Evolutionary conservation across 176 grass and related monocot genomes (phyloP), one percentile per base, ranked within the genome.

Genomic region (Elymus sibiricus): DNA sequence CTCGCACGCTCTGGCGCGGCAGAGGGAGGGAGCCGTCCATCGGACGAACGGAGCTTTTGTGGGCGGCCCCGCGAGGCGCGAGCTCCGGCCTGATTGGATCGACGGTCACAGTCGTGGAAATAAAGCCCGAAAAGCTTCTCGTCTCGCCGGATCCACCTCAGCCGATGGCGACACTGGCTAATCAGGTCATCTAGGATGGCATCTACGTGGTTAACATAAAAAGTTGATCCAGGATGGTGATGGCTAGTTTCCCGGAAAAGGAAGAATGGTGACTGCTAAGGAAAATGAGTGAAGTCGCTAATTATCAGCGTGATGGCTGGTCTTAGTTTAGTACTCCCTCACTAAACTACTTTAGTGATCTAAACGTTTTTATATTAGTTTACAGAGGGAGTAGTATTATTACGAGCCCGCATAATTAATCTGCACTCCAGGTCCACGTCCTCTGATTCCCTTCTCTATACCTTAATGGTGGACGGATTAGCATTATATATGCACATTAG

Each of bases 81-180:
- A 70, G 60, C 78, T 82, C 70, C 64, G 72, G 56, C 26, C 53
- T 65, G 79, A 73, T 79, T 79, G 80, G 80, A 68, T 6, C 35
- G 59, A 84, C 89, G 67, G 67, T 55, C 29, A 10, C 74, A 44
- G 53, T 84, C 26, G 58, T 24, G 74, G 9, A 21, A 16, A 24
- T 12, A 35, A 25, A 21, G 64, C 43, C 44, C 25, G 10, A 11
- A 25, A 35, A 49, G 26, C 17, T 28, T 46, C 25, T 2, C 39
- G 39, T 16, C 32, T 79, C 32, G 76, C 77, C 58, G 13, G 39
- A 58, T 79, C n/a, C 35, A 27, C 35, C 6, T 62, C 34, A 15
- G 13, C n/a, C 60, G 76, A 79, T 4, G 7, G 81, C 69, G 53
- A 74, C 8, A 44, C 51, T 62, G 71, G 47, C 53, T 40, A 26